Evolutionary conservation across 768 basidiomycete species (phyloP), one percentile per base, ranked within the genome.

Genomic region (Atractiella rhizophila): DNA sequence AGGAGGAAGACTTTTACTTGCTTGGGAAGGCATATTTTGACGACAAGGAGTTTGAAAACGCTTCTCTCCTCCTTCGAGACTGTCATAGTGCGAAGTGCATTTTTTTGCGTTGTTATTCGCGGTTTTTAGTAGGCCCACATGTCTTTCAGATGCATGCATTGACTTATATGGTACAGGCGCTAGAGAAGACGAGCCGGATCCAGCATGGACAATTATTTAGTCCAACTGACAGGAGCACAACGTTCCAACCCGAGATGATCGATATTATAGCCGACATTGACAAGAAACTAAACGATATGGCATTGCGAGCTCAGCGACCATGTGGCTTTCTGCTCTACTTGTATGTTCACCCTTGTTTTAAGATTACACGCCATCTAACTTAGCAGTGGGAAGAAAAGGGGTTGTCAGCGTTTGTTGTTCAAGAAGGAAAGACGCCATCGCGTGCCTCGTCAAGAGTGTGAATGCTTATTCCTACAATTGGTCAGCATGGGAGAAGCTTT

Each of bases 391-490:
- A 6, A 91, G 83, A 47, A 78, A 81, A 56, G 78, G 76, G 0
- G 59, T 94, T 4, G 73, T 91, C 47, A 68, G 88, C 40, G 72
- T 71, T 33, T 73, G 80, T 11, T 61, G 86, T 36, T 70, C 71
- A 35, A 67, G 77, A 45, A 68, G 82, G 20, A 73, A 80, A 45
- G 77, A 82, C 54, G 82, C 88, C 1, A 76, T 88, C 11, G 82
- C 86, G 55, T 67, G 64, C 49, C 68, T 71, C 12, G 63, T 91
- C 15, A 59, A 70, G 26, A 85, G 82, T 11, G 73, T 88, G 31
- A 65, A 67, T 28, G 66, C 66, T 5, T 80, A 74, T 52, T 75
- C 78, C 11, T 94, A 80, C 73, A 94, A 94, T 55, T 96, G 86
- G 85, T 76, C 78, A 21, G 64, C 72, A n/a, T 96, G 85, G 85